These are phyloP conservation scores for Quercus variabilis DNA, from an alignment of 306 rosid genomes.

Conservation along the genomic window DNA sequence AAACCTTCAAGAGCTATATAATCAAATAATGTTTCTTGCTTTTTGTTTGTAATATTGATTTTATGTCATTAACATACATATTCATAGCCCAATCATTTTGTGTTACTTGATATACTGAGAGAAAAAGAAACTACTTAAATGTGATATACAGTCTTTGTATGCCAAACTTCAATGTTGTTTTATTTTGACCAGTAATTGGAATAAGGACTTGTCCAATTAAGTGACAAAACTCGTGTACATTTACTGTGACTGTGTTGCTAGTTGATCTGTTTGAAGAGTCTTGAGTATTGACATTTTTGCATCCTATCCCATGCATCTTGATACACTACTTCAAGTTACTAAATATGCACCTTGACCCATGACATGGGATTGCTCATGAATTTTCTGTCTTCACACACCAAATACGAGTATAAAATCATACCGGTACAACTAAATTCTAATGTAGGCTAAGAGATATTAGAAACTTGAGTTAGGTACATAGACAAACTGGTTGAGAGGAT, in stretches of 20 bases:
- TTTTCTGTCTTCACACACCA: too few species aligned
- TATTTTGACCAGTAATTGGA: background rate
- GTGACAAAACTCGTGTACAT: background rate
- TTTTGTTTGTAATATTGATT: background rate
- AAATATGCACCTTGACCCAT: too few species aligned
- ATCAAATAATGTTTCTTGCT: slow-evolving; percentile 9
- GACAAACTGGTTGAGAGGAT: too few species aligned
- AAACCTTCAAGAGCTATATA: slow-evolving; percentile 91
- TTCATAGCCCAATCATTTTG: background rate
- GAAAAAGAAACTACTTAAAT: background rate
- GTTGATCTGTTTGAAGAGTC: background rate
- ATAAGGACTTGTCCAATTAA: background rate
- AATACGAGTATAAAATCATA: too few species aligned
- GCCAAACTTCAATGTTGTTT: background rate
- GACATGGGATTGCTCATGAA: too few species aligned
- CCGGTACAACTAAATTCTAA: too few species aligned
- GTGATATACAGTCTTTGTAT: background rate
- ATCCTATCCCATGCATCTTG: too few species aligned
- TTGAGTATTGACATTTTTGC: too few species aligned
- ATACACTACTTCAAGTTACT: too few species aligned
- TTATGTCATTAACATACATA: background rate
- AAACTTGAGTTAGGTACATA: too few species aligned
- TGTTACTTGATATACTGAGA: background rate
- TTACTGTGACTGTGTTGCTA: background rate
- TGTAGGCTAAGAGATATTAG: too few species aligned